Evolutionary conservation across 768 basidiomycete genomes (phyloP).

Genomic region (Lanmaoa pseudosensibilis): DNA sequence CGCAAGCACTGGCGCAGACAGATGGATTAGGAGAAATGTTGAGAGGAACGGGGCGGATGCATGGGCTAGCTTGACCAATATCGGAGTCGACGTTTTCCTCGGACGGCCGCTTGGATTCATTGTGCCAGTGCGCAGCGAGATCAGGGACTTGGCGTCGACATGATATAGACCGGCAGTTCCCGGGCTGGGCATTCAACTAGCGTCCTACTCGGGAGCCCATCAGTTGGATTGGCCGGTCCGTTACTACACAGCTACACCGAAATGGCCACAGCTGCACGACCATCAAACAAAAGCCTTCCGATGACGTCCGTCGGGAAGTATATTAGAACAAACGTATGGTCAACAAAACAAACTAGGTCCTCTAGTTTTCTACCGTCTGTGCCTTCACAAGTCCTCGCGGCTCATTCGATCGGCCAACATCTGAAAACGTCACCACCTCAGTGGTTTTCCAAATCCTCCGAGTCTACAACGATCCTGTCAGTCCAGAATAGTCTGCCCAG

Average conservation of each 20-base stretch:
- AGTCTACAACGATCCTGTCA: not conserved
- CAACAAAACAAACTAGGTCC: too few species aligned
- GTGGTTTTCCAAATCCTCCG: not conserved
- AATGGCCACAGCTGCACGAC: too few species aligned
- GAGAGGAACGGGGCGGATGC: slow-evolving; percentile 73
- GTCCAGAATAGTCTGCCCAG: not conserved
- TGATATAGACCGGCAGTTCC: too few species aligned
- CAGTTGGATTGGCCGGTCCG: too few species aligned
- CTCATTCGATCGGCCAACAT: not conserved
- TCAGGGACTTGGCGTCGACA: too few species aligned
- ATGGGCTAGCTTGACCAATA: slow-evolving; percentile 61
- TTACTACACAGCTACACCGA: too few species aligned
- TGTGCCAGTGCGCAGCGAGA: not conserved
- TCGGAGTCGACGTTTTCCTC: slow-evolving; percentile 12
- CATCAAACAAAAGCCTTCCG: too few species aligned
- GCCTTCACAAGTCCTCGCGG: not conserved
- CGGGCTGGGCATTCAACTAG: too few species aligned
- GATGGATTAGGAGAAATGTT: slow-evolving; percentile 73
- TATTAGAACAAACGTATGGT: too few species aligned
- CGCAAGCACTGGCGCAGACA: slow-evolving; percentile 72
- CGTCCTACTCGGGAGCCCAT: too few species aligned
- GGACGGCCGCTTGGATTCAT: slow-evolving; percentile 9
- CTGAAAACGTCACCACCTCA: not conserved
- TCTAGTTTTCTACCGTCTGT: too few species aligned
- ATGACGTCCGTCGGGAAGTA: too few species aligned